Conservation (phyloP, 2,329 filamentous ascomycete species). For the Trichoderma hamatum region DNA sequence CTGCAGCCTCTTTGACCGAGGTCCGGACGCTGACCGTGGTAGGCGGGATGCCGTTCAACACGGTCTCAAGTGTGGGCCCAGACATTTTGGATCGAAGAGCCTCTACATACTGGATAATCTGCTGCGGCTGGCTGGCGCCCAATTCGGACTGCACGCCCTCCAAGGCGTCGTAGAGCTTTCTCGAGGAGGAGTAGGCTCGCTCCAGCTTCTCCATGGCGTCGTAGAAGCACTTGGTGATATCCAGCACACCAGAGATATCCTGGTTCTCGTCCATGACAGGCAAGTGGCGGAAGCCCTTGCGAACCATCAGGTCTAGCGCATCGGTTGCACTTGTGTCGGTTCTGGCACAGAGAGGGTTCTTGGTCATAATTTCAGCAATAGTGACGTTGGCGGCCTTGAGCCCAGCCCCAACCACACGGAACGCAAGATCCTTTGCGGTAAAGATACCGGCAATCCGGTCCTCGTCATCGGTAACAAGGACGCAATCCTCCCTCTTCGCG, state of each 20-base stretch:
- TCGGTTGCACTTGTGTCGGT: conserved; percentile 98
- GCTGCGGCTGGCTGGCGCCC: conserved; percentile 92
- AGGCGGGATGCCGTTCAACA: conserved; percentile 87
- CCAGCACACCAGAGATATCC: conserved; percentile 95
- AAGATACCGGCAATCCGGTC: conserved; percentile 98
- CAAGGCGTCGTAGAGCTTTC: conserved; percentile 94
- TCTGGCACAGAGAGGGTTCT: conserved; percentile 95
- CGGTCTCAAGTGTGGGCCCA: conserved; percentile 91
- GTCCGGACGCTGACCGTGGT: conserved; percentile 95
- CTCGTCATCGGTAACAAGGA: conserved; percentile 95
- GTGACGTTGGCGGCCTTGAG: conserved; percentile 87
- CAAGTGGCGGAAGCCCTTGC: conserved; percentile 95
- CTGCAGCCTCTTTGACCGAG: conserved; percentile 92
- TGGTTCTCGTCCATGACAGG: conserved; percentile 99
- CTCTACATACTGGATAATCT: conserved; percentile 99
- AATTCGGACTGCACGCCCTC: conserved; percentile 98
- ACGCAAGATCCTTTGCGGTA: conserved; percentile 97
- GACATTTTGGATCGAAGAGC: conserved; percentile 96
- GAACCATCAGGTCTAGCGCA: conserved; percentile 95
- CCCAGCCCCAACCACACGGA: conserved; percentile 90
- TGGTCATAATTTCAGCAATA: conserved; percentile 99
- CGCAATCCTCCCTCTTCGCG: conserved; percentile 96
- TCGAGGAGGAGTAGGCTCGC: conserved; percentile 95
- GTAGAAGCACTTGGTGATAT: conserved; percentile 99
- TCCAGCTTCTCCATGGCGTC: conserved; percentile 99